Percentiles rank a stretch among this genome's conserved stretches.
phyloP scores from a whole-genome alignment of 331 rosid genomes.

The Pyracantha coccinea region DNA sequence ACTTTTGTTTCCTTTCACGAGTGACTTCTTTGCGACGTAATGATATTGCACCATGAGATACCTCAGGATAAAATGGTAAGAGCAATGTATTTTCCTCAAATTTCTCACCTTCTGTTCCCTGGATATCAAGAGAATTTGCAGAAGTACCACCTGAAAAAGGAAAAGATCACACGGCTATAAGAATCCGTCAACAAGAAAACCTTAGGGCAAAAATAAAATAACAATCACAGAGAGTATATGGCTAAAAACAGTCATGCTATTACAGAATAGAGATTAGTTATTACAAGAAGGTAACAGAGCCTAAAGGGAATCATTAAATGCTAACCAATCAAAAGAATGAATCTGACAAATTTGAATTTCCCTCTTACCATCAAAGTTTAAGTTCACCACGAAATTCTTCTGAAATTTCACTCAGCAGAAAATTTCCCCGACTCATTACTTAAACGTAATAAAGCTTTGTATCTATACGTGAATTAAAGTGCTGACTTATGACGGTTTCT shows the following conservation, averaged over 20 bases:
- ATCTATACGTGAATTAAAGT: not conserved
- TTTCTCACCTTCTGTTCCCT: conserved; percentile 18
- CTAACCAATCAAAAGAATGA: not conserved
- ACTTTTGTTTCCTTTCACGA: conserved; percentile 50
- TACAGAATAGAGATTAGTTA: not conserved
- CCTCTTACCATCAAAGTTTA: not conserved
- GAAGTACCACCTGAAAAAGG: conserved; percentile 30
- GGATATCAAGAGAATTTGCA: conserved; percentile 13
- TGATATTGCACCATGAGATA: conserved; percentile 14
- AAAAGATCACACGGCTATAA: conserved; percentile 10
- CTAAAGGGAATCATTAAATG: not conserved
- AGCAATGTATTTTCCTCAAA: conserved; percentile 19
- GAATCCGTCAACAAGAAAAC: not conserved
- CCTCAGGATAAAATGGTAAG: conserved; percentile 32
- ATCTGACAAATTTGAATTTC: not conserved
- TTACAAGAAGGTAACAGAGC: not conserved
- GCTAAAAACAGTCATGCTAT: not conserved
- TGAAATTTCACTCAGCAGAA: not conserved
- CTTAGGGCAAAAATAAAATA: not conserved
- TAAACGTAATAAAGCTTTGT: not conserved
- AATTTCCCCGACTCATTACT: not conserved
- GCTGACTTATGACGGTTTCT: not conserved
- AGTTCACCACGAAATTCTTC: too few species aligned
- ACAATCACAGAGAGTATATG: not conserved
- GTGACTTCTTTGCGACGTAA: conserved; percentile 31